These are phyloP conservation scores for Austropuccinia psidii DNA, from an alignment of 1,284 basidiomycete genomes.

Conservation along the genomic window DNA sequence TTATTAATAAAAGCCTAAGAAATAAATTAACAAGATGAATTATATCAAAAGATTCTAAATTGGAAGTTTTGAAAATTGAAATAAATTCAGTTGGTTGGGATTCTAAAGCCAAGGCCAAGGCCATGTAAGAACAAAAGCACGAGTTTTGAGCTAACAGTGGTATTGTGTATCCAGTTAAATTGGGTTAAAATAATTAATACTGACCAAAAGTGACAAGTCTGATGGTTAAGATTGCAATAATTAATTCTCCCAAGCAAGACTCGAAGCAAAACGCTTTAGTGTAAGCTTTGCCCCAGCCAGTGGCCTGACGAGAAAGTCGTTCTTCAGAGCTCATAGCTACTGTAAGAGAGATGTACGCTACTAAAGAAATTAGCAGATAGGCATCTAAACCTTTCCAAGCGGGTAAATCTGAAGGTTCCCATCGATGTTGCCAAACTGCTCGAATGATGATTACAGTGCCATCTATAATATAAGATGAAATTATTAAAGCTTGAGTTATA, in stretches of 20 bases:
- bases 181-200: not conserved
- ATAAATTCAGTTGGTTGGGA: not conserved
- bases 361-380: constrained; percentile 15
- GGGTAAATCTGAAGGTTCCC: constrained; percentile 49
- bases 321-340: constrained; percentile 32
- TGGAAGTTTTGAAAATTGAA: not conserved
- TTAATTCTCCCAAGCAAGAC: constrained; percentile 27
- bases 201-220: constrained; percentile 4
- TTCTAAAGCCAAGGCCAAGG: not conserved
- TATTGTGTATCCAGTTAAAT: not conserved
- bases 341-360: constrained; percentile 17
- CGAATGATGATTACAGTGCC: constrained; percentile 57
- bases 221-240: constrained; percentile 7
- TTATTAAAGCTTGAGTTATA: constrained; percentile 57
- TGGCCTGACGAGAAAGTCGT: constrained; percentile 6
- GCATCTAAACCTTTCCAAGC: constrained; percentile 20
- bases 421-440: constrained; percentile 59
- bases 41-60: constrained; percentile 12
- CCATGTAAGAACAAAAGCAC: too few species aligned
- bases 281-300: constrained; percentile 32
- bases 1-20: constrained; percentile 20
- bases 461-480: constrained; percentile 42
- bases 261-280: constrained; percentile 6
- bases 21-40: constrained; percentile 14
- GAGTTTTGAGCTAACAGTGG: not conserved